Conservation (phyloP, 2,329 filamentous ascomycete species). For the Knufia fluminis region DNA sequence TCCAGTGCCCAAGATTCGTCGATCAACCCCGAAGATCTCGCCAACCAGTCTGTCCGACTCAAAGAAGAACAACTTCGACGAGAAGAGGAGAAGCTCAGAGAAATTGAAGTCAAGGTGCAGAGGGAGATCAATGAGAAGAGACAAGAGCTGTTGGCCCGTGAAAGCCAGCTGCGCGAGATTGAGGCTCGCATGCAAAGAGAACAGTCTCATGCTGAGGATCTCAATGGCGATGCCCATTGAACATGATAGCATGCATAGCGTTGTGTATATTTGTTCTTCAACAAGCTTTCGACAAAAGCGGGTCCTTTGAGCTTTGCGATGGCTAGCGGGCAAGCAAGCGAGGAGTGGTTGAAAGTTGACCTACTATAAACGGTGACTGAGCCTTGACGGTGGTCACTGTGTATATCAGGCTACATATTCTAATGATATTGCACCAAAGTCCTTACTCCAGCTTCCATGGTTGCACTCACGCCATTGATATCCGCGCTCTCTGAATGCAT, state of each 20-base stretch:
- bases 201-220: conserved; percentile 40
- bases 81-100: conserved; percentile 98
- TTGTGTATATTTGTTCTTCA: conserved; percentile 7
- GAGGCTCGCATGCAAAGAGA: conserved; percentile 95
- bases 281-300: conserved; percentile 6
- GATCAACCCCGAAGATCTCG: conserved; percentile 96
- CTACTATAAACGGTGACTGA: not conserved
- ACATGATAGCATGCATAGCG: conserved; percentile 5
- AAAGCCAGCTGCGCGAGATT: conserved; percentile 97
- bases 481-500: too few species aligned
- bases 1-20: conserved; percentile 56
- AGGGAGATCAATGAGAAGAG: conserved; percentile 99
- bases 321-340: conserved; percentile 5
- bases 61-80: conserved; percentile 99
- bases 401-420: conserved; percentile 7
- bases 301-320: conserved; percentile 4
- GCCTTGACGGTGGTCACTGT: conserved; percentile 5
- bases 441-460: too few species aligned
- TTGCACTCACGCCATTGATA: too few species aligned
- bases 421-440: conserved; percentile 8
- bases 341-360: not conserved
- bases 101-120: conserved; percentile 99
- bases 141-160: conserved; percentile 92
- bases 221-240: conserved; percentile 25
- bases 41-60: conserved; percentile 91